Evolutionary conservation across 805 yeast species (phyloP).

Genomic region (Myxozyma geophila): DNA sequence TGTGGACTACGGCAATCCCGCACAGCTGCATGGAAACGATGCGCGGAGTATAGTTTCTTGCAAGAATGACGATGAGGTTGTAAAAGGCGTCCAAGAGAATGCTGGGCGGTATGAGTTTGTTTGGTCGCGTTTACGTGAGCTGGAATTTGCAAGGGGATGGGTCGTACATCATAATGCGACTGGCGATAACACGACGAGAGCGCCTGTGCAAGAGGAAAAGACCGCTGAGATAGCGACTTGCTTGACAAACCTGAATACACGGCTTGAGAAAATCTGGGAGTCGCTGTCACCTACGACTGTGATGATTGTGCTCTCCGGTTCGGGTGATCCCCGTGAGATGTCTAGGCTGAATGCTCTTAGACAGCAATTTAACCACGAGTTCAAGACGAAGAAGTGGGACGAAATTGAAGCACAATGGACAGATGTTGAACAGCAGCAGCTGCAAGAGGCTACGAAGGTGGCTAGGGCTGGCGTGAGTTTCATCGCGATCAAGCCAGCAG

Average conservation of each 20-base stretch:
- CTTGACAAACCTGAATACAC: constrained; percentile 48
- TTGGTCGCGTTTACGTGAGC: constrained; percentile 61
- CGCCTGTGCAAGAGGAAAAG: constrained; percentile 3
- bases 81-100: constrained; percentile 48
- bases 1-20: constrained; percentile 46
- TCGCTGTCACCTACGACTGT: constrained; percentile 62
- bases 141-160: constrained; percentile 54
- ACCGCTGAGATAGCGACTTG: constrained; percentile 24
- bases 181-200: constrained; percentile 9
- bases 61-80: constrained; percentile 63
- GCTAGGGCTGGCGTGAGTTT: constrained; percentile 70
- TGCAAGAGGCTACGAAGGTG: constrained; percentile 52
- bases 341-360: constrained; percentile 32
- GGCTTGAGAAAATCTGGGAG: constrained; percentile 56
- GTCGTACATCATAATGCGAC: constrained; percentile 22
- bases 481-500: constrained; percentile 51
- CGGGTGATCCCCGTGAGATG: constrained; percentile 60
- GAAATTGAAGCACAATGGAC: constrained; percentile 58
- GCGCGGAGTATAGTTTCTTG: constrained; percentile 52
- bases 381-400: constrained; percentile 51
- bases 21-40: constrained; percentile 42
- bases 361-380: constrained; percentile 50
- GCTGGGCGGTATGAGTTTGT: constrained; percentile 54
- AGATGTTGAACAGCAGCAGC: constrained; percentile 51
- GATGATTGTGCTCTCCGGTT: constrained; percentile 64